Evolutionary conservation across 495 filamentous ascomycete genomes (phyloP), one percentile per base, ranked within the genome.

Genomic region (Oidiodendron maius): DNA sequence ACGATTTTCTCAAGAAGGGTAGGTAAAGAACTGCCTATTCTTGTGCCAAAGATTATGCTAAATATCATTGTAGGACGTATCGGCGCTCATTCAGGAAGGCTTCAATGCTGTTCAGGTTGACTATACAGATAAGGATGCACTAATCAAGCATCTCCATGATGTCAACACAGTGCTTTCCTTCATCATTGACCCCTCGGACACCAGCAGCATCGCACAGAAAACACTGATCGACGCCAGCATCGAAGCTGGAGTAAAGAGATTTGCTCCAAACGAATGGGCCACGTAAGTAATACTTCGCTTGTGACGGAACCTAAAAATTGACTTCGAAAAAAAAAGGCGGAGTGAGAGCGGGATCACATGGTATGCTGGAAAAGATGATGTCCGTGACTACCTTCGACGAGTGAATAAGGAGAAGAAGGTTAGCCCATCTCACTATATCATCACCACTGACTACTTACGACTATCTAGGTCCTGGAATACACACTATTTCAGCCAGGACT

Each of bases 101-200:
- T 17, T 21, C n/a, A 10, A 35, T 3, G 25, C 15, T 16, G 20
- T 20, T 6, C 13, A 46, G 28, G 46, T 41, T 13, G 37, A 50
- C 36, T 50, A 50, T 18, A 15, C 3, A 4, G 25, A 42, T 18
- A 26, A 42, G 20, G 22, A 26, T 2, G 3, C n/a, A 21, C 16
- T 50, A 5, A 23, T 24, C 10, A 21, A 10, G 9, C 9, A 6
- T 17, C 38, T 50, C 3, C 50, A 58, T 2, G 78, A 72, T 15
- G 65, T 69, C 0, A 65, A 80, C 44, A 78, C 75, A 0, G 48
- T 83, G 3, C 57, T 83, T 8, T 79, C 68, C 15, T 80, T 83
- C 52, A 50, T 78, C 25, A 40, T 55, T 4, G 39, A 50, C 8
- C 62, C 64, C n/a, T 45, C 56, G 0, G 75, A 70, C 40, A 58